phyloP scores from a whole-genome alignment of 108 stramenopile species.

The Nitzschia putrida region DNA sequence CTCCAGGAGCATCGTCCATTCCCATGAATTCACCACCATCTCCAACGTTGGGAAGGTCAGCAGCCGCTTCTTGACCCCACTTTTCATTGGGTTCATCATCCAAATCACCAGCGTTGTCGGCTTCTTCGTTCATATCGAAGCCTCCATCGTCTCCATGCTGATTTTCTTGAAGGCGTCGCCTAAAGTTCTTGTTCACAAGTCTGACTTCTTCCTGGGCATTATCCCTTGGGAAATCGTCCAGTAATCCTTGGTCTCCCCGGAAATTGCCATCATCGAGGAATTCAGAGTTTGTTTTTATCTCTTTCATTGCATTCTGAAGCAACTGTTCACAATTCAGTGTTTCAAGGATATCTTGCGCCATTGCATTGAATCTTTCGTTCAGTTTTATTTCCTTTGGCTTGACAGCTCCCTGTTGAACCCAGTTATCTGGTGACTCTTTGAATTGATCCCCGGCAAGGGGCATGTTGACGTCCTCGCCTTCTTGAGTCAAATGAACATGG shows the following conservation, averaged over 20 bases:
- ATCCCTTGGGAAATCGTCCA: not conserved
- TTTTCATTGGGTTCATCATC: conserved; percentile 43
- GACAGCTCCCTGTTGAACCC: not conserved
- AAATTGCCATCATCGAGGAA: not conserved
- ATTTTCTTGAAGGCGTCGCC: conserved; percentile 28
- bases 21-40: not conserved
- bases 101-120: conserved; percentile 6
- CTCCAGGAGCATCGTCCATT: conserved; percentile 23
- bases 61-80: conserved; percentile 23
- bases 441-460: not conserved
- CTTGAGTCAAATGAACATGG: conserved; percentile 7
- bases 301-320: conserved; percentile 50
- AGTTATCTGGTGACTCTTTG: not conserved
- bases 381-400: conserved; percentile 4
- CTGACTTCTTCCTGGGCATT: not conserved
- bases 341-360: conserved; percentile 64
- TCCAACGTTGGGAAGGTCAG: conserved; percentile 26
- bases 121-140: conserved; percentile 23
- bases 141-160: conserved; percentile 34
- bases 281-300: conserved; percentile 8
- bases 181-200: not conserved
- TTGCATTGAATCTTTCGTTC: conserved; percentile 52
- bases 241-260: not conserved
- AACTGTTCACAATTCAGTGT: conserved; percentile 58
- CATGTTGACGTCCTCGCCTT: conserved; percentile 4